Evolutionary conservation across 331 rosid genomes (phyloP).

Genomic region (Cydonia oblonga): DNA sequence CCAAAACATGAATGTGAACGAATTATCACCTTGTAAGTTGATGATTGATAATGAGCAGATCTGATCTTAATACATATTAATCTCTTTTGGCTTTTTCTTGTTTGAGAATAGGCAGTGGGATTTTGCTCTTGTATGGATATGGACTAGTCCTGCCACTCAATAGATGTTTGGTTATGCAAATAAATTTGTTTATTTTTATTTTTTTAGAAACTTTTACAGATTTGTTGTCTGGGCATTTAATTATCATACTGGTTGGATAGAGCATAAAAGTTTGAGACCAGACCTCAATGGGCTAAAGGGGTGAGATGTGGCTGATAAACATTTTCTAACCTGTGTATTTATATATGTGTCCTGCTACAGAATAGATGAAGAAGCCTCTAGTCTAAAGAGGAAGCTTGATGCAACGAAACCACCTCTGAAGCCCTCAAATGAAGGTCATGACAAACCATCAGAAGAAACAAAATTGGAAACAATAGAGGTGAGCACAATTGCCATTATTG

Average conservation of each 20-base stretch:
- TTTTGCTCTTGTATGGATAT: not conserved
- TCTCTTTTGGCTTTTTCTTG: not conserved
- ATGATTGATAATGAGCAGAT: not conserved
- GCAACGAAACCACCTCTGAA: slow-evolving; percentile 38
- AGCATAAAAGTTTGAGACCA: not conserved
- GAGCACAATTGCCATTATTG: slow-evolving; percentile 5
- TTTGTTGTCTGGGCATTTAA: not conserved
- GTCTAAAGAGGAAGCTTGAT: slow-evolving; percentile 58
- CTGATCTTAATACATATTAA: not conserved
- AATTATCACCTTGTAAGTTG: not conserved
- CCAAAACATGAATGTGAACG: not conserved
- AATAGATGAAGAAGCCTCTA: slow-evolving; percentile 61
- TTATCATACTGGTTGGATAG: not conserved
- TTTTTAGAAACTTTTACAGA: not conserved
- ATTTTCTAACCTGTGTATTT: not conserved
- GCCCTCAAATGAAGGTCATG: slow-evolving; percentile 34
- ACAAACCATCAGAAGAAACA: slow-evolving; percentile 44
- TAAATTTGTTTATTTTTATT: not conserved
- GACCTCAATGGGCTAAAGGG: not conserved
- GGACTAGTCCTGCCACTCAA: not conserved
- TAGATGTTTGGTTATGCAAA: not conserved
- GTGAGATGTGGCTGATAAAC: not conserved
- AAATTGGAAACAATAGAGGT: slow-evolving; percentile 63
- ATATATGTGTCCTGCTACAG: slow-evolving; percentile 35
- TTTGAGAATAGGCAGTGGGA: not conserved